Evolutionary conservation across 106 monocot species (phyloP).

Genomic region (Phalaenopsis aphrodite): DNA sequence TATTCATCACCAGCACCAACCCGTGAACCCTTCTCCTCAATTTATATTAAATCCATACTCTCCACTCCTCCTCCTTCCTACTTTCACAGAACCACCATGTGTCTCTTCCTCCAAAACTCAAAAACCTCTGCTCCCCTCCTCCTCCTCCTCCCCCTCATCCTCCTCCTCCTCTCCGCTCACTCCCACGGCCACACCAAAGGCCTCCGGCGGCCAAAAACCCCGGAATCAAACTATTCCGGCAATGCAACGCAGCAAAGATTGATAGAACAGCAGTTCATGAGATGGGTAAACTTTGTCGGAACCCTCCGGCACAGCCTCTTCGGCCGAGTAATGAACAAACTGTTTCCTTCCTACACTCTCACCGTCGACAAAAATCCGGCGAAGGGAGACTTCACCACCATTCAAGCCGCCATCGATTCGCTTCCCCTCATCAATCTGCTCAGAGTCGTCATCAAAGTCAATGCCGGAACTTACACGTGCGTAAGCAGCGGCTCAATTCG

Average conservation of each 20-base stretch:
- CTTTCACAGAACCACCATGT: neutral
- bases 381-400: slow-evolving; percentile 72
- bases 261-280: slow-evolving; percentile 66
- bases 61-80: neutral
- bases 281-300: slow-evolving; percentile 72
- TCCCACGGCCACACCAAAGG: slow-evolving; percentile 37
- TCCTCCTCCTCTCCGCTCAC: slow-evolving; percentile 15
- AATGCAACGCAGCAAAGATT: slow-evolving; percentile 40
- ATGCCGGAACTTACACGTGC: slow-evolving; percentile 75
- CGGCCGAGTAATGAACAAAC: slow-evolving; percentile 41
- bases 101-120: neutral
- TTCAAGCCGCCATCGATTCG: slow-evolving; percentile 77
- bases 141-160: slow-evolving; percentile 15
- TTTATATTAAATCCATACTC: neutral
- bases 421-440: slow-evolving; percentile 62
- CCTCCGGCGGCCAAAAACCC: slow-evolving; percentile 14
- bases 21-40: slow-evolving; percentile 25
- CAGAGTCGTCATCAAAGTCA: slow-evolving; percentile 75
- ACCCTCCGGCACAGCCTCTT: slow-evolving; percentile 57
- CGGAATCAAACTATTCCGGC: slow-evolving; percentile 8
- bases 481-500: slow-evolving; percentile 5
- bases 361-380: slow-evolving; percentile 77
- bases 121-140: slow-evolving; percentile 5
- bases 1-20: slow-evolving; percentile 10
- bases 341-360: slow-evolving; percentile 60